These are phyloP conservation scores for Cnidoscolus chayamansa DNA, from an alignment of 441 rosid species.

Conservation along the genomic window DNA sequence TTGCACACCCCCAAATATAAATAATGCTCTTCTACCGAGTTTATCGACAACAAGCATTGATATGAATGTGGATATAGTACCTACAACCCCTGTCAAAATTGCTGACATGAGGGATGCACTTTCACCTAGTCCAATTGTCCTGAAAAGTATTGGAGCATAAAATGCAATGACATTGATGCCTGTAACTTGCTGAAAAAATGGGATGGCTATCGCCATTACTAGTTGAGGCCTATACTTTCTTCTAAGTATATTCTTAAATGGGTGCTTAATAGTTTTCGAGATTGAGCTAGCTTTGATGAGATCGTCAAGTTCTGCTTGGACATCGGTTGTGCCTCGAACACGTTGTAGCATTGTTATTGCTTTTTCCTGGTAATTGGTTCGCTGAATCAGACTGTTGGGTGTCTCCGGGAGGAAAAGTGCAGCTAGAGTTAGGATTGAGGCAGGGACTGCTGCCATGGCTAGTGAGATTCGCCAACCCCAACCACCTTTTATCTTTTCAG, in stretches of 20 bases:
- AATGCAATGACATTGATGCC: constrained; percentile 70
- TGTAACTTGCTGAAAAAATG: constrained; percentile 70
- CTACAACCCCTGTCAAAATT: constrained; percentile 55
- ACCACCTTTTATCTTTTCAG: constrained; percentile 41
- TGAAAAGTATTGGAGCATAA: constrained; percentile 66
- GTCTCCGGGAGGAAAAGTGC: constrained; percentile 67
- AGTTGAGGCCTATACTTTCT: constrained; percentile 68
- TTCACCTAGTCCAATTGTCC: constrained; percentile 67
- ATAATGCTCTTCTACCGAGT: constrained; percentile 58
- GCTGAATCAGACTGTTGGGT: constrained; percentile 59
- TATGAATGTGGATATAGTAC: constrained; percentile 43
- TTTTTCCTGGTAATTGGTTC: constrained; percentile 32
- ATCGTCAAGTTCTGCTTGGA: constrained; percentile 53
- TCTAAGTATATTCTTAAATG: constrained; percentile 47
- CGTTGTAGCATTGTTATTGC: constrained; percentile 37
- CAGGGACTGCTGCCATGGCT: constrained; percentile 59
- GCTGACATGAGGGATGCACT: constrained; percentile 62
- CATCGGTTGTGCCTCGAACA: constrained; percentile 49
- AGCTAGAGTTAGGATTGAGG: constrained; percentile 62
- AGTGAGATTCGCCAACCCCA: constrained; percentile 84
- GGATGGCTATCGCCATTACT: constrained; percentile 63
- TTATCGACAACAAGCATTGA: constrained; percentile 61
- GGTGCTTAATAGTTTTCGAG: constrained; percentile 39
- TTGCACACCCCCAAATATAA: constrained; percentile 57
- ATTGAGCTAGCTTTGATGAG: constrained; percentile 44